Evolutionary conservation across 2,329 filamentous ascomycete species (phyloP), one percentile per base, ranked within the genome.

Genomic region (Celoporthe dispersa): DNA sequence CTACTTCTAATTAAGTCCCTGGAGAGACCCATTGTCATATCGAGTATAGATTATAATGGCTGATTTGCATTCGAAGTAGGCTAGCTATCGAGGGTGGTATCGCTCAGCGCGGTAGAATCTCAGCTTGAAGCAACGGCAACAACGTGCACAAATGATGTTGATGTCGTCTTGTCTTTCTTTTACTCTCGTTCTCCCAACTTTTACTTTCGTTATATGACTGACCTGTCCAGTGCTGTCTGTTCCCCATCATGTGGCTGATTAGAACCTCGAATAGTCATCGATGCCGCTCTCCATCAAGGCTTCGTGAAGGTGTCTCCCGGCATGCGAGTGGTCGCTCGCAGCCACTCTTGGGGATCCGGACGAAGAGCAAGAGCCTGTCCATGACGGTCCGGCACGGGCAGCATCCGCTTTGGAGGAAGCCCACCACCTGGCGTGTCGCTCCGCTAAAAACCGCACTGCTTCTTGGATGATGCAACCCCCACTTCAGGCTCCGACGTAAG

Each of bases 41-140:
- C 33, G 19, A 33, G 25, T 39, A 37, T 37, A 25, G 5, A 57
- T 19, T 3, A 16, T 64, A 41, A 39, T 64, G 31, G 57, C 67
- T 71, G 60, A 71, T 67, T 19, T 53, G 25, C 14, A 39, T 51
- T 51, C 35, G 37, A 64, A 31, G 55, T 51, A 55, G 57, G 51
- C 67, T 69, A 71, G 64, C 60, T 69, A 70, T 55, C 5, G 41
- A 71, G 67, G 64, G 22, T 67, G 53, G 22, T 67, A 37, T 37
- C 37, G 35, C 59, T 65, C 60, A 44, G 41, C 48, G 25, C 55
- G 12, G 65, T 14, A 31, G 31, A 14, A 31, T 14, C 25, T 3
- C 57, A 44, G 59, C 9, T 11, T 25, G 55, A 28, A 64, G 33
- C 41, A 35, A 7, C 28, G 53, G 64, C 67, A 25, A 61, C 63